Conservation (phyloP, 2,329 filamentous ascomycete species). For the Talaromyces rugulosus region DNA sequence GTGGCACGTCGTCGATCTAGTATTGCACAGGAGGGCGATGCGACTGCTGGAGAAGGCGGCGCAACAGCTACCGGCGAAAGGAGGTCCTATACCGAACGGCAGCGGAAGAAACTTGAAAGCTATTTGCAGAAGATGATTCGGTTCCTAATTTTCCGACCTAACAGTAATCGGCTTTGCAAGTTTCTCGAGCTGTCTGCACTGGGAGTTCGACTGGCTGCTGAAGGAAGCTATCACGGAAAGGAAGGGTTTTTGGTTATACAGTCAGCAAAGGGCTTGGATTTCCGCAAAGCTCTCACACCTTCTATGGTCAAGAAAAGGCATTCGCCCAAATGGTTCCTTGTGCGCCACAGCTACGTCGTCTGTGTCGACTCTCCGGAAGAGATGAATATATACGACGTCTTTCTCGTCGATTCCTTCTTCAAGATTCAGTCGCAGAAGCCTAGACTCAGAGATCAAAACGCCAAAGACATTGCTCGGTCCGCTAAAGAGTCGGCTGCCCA, state of each 20-base stretch:
- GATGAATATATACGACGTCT: constrained; percentile 98
- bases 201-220: constrained; percentile 86
- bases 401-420: constrained; percentile 90
- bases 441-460: constrained; percentile 47
- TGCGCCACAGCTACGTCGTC: constrained; percentile 95
- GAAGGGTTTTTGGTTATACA: constrained; percentile 92
- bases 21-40: constrained; percentile 36
- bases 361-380: constrained; percentile 98
- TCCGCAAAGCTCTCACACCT: constrained; percentile 74
- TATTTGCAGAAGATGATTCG: constrained; percentile 93
- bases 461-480: constrained; percentile 60
- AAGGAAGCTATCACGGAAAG: constrained; percentile 96
- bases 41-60: constrained; percentile 29
- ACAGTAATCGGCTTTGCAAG: constrained; percentile 92
- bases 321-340: constrained; percentile 93
- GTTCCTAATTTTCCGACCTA: constrained; percentile 93
- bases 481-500: constrained; percentile 59
- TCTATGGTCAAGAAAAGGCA: constrained; percentile 76
- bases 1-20: constrained; percentile 59
- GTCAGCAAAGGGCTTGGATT: constrained; percentile 82
- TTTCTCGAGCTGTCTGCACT: constrained; percentile 93
- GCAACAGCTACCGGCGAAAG: constrained; percentile 43
- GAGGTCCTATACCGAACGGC: constrained; percentile 69
- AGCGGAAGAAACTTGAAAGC: constrained; percentile 78
- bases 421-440: constrained; percentile 68